These are phyloP conservation scores for Diaporthe ilicicola DNA, from an alignment of 2,329 filamentous ascomycete species.

Conservation along the genomic window DNA sequence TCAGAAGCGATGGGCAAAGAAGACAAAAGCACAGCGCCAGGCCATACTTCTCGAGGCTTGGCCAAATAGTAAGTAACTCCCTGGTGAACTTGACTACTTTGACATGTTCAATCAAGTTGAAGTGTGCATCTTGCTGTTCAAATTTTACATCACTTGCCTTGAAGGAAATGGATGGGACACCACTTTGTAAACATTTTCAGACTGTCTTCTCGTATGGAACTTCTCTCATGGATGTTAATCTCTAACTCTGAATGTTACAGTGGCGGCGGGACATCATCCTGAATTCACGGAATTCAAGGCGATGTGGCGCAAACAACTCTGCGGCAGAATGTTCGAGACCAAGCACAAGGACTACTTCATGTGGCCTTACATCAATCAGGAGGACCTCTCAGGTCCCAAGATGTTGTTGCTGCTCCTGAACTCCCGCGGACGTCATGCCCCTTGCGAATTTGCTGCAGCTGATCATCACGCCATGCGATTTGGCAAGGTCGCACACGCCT, in stretches of 20 bases:
- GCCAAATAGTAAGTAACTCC: conserved; percentile 48
- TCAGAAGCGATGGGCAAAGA: conserved; percentile 64
- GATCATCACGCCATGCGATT: conserved; percentile 50
- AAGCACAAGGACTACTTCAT: conserved; percentile 48
- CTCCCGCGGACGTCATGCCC: conserved; percentile 55
- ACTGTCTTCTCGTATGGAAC: neutral
- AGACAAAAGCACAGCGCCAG: conserved; percentile 54
- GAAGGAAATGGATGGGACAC: too few species aligned
- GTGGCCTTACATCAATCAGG: conserved; percentile 65
- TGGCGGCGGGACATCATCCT: conserved; percentile 58
- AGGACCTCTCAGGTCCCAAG: conserved; percentile 58
- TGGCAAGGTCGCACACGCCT: conserved; percentile 37
- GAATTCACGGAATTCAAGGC: conserved; percentile 54
- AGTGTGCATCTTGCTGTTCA: neutral
- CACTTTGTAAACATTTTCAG: too few species aligned
- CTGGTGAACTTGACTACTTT: too few species aligned
- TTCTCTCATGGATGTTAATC: too few species aligned
- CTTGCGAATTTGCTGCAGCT: conserved; percentile 54
- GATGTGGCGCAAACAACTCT: conserved; percentile 32
- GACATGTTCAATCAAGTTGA: neutral
- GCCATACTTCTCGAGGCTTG: conserved; percentile 56
- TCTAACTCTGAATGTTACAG: neutral
- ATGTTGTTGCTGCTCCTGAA: conserved; percentile 60
- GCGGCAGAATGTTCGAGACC: conserved; percentile 28
- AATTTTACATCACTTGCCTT: too few species aligned